Evolutionary conservation across 164 flowering plant species (phyloP).

Genomic region (Annona cherimola): DNA sequence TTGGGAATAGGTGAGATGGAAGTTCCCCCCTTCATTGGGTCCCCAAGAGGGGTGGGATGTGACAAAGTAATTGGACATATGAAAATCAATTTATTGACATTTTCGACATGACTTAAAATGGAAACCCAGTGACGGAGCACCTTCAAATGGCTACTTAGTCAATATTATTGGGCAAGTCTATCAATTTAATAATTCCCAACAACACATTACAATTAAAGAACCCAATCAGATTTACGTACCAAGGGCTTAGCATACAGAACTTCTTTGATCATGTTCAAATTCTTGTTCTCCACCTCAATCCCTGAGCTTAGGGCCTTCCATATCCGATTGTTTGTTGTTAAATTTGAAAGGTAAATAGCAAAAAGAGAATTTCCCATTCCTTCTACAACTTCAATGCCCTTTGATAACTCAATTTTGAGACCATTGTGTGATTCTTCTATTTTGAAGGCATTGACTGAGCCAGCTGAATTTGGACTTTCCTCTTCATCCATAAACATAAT

Average conservation of each 20-base stretch:
- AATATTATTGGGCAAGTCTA: no score
- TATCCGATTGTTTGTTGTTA: constrained; percentile 44
- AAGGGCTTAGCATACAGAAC: constrained; percentile 17
- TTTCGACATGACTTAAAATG: no score
- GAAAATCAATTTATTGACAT: no score
- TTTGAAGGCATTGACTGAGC: constrained; percentile 3
- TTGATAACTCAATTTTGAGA: constrained; percentile 24
- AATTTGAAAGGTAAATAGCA: constrained; percentile 43
- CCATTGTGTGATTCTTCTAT: constrained; percentile 4
- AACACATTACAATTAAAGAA: no score
- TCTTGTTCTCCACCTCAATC: constrained; percentile 1
- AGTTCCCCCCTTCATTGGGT: no score
- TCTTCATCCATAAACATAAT: not conserved
- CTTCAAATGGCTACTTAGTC: no score
- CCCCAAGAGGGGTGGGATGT: no score
- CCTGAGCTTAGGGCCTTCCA: constrained; percentile 42
- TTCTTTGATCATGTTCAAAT: constrained; percentile 11
- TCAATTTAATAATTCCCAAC: no score
- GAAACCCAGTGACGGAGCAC: no score
- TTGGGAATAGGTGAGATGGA: no score
- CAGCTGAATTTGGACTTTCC: not conserved
- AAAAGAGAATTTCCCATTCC: constrained; percentile 26
- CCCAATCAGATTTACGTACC: constrained; percentile 30
- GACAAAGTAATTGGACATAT: no score
- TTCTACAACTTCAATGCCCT: constrained; percentile 17